Conservation (phyloP, 805 yeast genomes). For the Wickerhamiella qilinensis region DNA sequence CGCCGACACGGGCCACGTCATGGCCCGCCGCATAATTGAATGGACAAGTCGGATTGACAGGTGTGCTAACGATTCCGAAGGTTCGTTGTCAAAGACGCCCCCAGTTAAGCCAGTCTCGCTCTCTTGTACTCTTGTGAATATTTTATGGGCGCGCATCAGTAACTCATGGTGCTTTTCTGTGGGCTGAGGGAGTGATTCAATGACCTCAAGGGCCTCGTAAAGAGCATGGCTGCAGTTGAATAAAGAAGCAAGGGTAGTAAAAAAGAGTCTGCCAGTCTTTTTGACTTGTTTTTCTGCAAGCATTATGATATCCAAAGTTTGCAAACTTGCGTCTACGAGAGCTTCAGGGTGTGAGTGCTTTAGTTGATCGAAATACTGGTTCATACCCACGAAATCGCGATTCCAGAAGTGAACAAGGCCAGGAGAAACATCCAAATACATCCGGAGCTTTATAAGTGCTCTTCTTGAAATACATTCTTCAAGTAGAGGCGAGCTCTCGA, state of each 20-base stretch:
- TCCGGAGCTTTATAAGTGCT: neutral
- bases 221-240: conserved; percentile 24
- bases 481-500: neutral
- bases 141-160: conserved; percentile 11
- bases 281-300: conserved; percentile 24
- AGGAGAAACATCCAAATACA: conserved; percentile 23
- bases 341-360: conserved; percentile 15
- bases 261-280: conserved; percentile 21
- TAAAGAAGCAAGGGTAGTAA: conserved; percentile 21
- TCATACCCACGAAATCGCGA: conserved; percentile 25
- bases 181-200: conserved; percentile 7
- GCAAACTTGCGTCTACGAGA: conserved; percentile 22
- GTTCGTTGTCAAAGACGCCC: neutral
- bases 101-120: neutral
- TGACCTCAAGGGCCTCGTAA: conserved; percentile 17
- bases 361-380: conserved; percentile 15
- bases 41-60: conserved; percentile 2
- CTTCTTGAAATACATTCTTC: neutral
- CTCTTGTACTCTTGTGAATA: conserved; percentile 3
- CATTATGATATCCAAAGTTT: conserved; percentile 24
- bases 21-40: neutral
- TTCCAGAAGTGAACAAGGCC: conserved; percentile 26
- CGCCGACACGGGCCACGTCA: conserved; percentile 1
- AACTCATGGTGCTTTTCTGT: conserved; percentile 11
- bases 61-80: conserved; percentile 1